Evolutionary conservation across 2,329 filamentous ascomycete species (phyloP).

Genomic region (Xylaria sp.): DNA sequence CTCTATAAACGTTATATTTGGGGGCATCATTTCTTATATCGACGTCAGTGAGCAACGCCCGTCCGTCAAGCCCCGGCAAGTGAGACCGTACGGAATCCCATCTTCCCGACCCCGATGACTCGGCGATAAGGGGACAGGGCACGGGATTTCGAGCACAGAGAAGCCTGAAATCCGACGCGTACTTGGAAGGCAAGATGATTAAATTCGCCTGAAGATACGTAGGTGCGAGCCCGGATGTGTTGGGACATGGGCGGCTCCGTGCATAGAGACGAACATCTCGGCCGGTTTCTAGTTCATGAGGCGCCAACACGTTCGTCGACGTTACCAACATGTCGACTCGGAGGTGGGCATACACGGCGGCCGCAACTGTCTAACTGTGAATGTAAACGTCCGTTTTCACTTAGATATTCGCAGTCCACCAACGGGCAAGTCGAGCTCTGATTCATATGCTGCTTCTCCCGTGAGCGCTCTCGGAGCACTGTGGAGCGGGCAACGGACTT

Average conservation of each 20-base stretch:
- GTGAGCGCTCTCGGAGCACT: background rate
- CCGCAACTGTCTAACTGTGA: background rate
- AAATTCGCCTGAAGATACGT: slow-evolving; percentile 66
- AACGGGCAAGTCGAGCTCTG: background rate
- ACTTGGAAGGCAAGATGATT: slow-evolving; percentile 61
- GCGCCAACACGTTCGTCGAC: slow-evolving; percentile 11
- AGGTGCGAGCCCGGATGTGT: slow-evolving; percentile 61
- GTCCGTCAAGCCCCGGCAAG: slow-evolving; percentile 31
- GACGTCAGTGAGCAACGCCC: slow-evolving; percentile 43
- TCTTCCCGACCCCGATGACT: slow-evolving; percentile 52
- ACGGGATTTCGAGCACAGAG: slow-evolving; percentile 67
- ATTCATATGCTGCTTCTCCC: background rate
- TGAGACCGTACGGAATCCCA: slow-evolving; percentile 47
- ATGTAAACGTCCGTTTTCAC: background rate
- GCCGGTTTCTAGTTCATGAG: slow-evolving; percentile 37
- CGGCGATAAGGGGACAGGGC: slow-evolving; percentile 64
- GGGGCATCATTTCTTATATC: slow-evolving; percentile 65
- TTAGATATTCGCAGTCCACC: background rate
- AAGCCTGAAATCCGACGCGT: slow-evolving; percentile 62
- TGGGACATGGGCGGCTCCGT: slow-evolving; percentile 48
- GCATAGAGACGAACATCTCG: slow-evolving; percentile 50
- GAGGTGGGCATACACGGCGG: background rate
- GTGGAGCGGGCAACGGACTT: slow-evolving; percentile 26
- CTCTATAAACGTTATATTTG: slow-evolving; percentile 62
- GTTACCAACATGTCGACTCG: slow-evolving; percentile 11